phyloP scores from a whole-genome alignment of 2,329 filamentous ascomycete species.

The Paraphoma chrysanthemicola region DNA sequence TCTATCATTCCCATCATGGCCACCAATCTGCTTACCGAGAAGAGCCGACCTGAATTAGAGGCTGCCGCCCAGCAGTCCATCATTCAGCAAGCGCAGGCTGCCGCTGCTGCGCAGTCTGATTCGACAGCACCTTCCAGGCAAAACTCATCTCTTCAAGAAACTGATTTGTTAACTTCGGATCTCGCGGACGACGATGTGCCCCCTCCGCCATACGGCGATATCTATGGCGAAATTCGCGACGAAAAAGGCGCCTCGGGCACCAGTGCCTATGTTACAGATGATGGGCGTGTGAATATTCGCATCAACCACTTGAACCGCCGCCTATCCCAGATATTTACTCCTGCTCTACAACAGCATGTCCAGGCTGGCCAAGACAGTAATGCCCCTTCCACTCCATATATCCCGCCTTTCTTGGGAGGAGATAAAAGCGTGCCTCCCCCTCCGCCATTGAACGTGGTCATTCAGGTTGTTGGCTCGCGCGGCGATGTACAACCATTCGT shows the following conservation, averaged over 20 bases:
- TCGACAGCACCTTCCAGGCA: constrained; percentile 27
- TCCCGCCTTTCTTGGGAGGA: constrained; percentile 13
- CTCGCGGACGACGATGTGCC: constrained; percentile 27
- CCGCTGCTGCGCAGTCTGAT: constrained; percentile 27
- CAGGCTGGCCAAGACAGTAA: constrained; percentile 16
- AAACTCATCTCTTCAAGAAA: constrained; percentile 25
- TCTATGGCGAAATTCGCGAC: constrained; percentile 39
- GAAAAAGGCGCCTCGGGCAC: constrained; percentile 40
- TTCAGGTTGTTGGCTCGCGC: constrained; percentile 61
- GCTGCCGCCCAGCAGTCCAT: constrained; percentile 32
- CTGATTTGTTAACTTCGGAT: constrained; percentile 25
- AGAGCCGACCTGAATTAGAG: constrained; percentile 16
- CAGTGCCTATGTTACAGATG: constrained; percentile 55
- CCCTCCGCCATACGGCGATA: constrained; percentile 40
- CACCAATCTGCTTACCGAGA: constrained; percentile 1
- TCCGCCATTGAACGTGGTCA: constrained; percentile 57
- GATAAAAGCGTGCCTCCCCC: constrained; percentile 5
- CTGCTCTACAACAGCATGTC: constrained; percentile 16
- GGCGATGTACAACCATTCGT: constrained; percentile 68
- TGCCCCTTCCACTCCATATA: constrained; percentile 14
- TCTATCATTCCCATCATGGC: neutral
- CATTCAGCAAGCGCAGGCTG: constrained; percentile 40
- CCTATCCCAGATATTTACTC: constrained; percentile 29
- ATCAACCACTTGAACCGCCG: constrained; percentile 31
- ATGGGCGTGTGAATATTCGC: constrained; percentile 37